phyloP scores from a whole-genome alignment of 305 asterid species.

The Andrographis paniculata region DNA sequence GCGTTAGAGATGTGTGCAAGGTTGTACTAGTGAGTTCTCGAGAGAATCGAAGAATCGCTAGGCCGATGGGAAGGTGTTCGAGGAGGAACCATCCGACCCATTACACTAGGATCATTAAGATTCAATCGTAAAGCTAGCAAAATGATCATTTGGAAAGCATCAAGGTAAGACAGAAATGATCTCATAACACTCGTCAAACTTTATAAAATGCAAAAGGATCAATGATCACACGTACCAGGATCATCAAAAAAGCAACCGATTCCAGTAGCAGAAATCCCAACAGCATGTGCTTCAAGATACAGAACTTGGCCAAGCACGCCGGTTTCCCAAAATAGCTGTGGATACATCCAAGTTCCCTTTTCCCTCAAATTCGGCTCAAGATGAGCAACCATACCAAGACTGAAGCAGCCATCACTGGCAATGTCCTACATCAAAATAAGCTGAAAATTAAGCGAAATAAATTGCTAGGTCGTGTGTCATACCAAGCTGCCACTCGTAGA shows the following conservation, averaged over 20 bases:
- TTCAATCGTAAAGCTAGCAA: conserved; percentile 4
- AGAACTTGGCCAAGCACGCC: conserved; percentile 96
- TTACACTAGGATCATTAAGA: background rate
- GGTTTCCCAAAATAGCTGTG: conserved; percentile 90
- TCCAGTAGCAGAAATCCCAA: conserved; percentile 93
- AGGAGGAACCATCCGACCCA: too few species aligned
- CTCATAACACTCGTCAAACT: conserved; percentile 8
- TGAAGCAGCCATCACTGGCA: conserved; percentile 94
- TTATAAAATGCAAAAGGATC: conserved; percentile 8
- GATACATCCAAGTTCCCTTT: conserved; percentile 86
- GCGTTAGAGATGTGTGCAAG: too few species aligned
- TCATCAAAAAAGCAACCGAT: conserved; percentile 96
- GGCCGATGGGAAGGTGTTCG: too few species aligned
- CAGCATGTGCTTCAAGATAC: conserved; percentile 92
- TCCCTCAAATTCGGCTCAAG: conserved; percentile 55
- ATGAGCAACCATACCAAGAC: conserved; percentile 94
- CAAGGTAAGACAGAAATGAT: background rate
- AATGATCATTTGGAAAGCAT: background rate
- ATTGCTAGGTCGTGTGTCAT: background rate
- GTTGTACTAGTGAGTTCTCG: too few species aligned
- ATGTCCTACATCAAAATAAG: conserved; percentile 40
- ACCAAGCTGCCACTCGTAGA: background rate
- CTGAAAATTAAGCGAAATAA: background rate
- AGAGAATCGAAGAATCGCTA: too few species aligned
- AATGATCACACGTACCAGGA: conserved; percentile 62